Evolutionary conservation across 2,329 filamentous ascomycete genomes (phyloP).

Genomic region (Colletotrichum echinochloae): DNA sequence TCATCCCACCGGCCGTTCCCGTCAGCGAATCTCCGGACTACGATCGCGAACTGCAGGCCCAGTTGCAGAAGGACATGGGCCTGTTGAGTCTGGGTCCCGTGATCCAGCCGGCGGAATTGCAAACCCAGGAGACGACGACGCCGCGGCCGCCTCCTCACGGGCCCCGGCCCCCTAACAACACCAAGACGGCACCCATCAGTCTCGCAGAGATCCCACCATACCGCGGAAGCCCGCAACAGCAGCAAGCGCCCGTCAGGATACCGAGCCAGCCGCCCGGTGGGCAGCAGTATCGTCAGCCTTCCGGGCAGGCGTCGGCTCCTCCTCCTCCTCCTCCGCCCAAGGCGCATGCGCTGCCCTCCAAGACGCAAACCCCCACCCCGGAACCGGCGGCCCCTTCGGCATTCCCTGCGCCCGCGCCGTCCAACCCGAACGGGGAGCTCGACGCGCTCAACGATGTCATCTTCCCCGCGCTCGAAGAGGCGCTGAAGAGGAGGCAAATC

Average conservation of each 20-base stretch:
- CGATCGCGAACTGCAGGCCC: constrained; percentile 70
- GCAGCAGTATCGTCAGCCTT: constrained; percentile 44
- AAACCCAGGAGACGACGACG: constrained; percentile 26
- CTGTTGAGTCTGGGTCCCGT: constrained; percentile 63
- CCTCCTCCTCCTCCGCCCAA: constrained; percentile 42
- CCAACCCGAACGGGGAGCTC: constrained; percentile 75
- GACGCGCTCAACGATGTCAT: constrained; percentile 93
- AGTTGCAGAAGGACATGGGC: constrained; percentile 73
- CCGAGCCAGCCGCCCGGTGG: constrained; percentile 36
- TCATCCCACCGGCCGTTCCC: constrained; percentile 59
- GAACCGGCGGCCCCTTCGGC: constrained; percentile 57
- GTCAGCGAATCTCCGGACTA: constrained; percentile 68
- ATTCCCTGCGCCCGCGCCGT: constrained; percentile 68
- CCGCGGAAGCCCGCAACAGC: constrained; percentile 51
- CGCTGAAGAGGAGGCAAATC: constrained; percentile 82
- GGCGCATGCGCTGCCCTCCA: constrained; percentile 46
- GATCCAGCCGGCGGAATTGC: constrained; percentile 44
- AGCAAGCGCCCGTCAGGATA: constrained; percentile 45
- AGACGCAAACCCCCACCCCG: constrained; percentile 48
- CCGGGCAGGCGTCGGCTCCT: constrained; percentile 36
- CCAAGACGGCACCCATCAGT: constrained; percentile 51
- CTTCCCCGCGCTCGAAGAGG: constrained; percentile 90
- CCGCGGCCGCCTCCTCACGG: constrained; percentile 44
- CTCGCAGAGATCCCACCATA: constrained; percentile 69
- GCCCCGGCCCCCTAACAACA: constrained; percentile 54